Evolutionary conservation across 2,329 filamentous ascomycete genomes (phyloP), one percentile per base, ranked within the genome.

Genomic region (Tolypocladium amazonense): DNA sequence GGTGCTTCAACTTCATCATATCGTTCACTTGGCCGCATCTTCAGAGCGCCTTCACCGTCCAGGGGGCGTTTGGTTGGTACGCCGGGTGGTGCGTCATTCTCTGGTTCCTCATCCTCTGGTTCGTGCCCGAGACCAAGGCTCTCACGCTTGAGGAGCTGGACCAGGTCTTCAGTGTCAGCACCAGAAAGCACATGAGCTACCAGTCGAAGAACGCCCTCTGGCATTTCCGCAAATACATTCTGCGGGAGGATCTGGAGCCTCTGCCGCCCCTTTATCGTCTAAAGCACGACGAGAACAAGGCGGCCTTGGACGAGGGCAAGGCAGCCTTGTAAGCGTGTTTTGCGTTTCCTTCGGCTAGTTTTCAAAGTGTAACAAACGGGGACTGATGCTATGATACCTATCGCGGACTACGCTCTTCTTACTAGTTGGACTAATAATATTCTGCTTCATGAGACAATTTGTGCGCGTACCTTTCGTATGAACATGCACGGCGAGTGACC

Each of bases 61-160:
- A 71, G 1, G 71, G 71, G 23, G 71, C 71, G 5, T 73, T 75
- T 59, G 74, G 73, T 0, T 74, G 79, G 63, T 81, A 81, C 54
- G 78, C 78, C 0, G 78, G 72, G 2, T 75, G 80, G 39, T 81
- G 81, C 62, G 50, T 77, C 0, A 66, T 78, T 0, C 78, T 77
- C 0, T 74, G 79, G 66, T 59, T 73, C 47, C 71, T 81, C 63
- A 80, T 80, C 62, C 79, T 80, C 62, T 71, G 79, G 35, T 73
- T 79, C 56, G 74, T 81, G 0, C 79, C 78, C 0, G 79, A 81
- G 67, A 81, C 79, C 2, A 80, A 80, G 68, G 76, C 79, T 43
- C 74, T 76, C 58, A 80, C 78, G 0, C 71, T 81, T 0, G 79
- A 81, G 61, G 79, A 81, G 59, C 75, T 81, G 11, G 78, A 81